Conservation (phyloP, 768 basidiomycete species). For the Amylocystis lapponica region DNA sequence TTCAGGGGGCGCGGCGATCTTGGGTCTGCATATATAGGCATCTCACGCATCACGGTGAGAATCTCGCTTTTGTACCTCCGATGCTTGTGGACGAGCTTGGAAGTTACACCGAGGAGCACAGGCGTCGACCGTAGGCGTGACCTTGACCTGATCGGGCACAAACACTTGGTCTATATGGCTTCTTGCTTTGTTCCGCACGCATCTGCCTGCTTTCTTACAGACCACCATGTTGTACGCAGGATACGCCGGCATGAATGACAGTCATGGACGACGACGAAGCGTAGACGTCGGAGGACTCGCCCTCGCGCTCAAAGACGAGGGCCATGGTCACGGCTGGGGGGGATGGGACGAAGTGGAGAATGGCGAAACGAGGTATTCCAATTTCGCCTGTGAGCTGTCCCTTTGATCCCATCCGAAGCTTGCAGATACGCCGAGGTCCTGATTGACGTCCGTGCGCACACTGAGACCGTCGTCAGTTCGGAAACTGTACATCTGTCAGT, state of each 20-base stretch:
- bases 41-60: no score
- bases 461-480: slow-evolving; percentile 63
- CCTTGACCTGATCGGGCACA: no score
- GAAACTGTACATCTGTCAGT: slow-evolving; percentile 40
- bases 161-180: no score
- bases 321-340: slow-evolving; percentile 69
- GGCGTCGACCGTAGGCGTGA: no score
- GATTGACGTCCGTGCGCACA: slow-evolving; percentile 80
- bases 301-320: slow-evolving; percentile 61
- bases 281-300: slow-evolving; percentile 89
- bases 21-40: no score
- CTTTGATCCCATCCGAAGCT: slow-evolving; percentile 13
- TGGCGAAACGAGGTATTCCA: slow-evolving; percentile 40
- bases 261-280: slow-evolving; percentile 49
- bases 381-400: slow-evolving; percentile 8
- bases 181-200: no score
- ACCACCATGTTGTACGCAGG: neutral
- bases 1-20: no score
- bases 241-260: slow-evolving; percentile 8
- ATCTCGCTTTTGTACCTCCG: no score
- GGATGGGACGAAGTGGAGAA: slow-evolving; percentile 45
- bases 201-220: no score
- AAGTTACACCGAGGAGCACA: no score
- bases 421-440: slow-evolving; percentile 73
- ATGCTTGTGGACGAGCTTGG: no score